Evolutionary conservation across 2,329 filamentous ascomycete genomes (phyloP), one percentile per base, ranked within the genome.

Genomic region (Tolypocladium sp.): DNA sequence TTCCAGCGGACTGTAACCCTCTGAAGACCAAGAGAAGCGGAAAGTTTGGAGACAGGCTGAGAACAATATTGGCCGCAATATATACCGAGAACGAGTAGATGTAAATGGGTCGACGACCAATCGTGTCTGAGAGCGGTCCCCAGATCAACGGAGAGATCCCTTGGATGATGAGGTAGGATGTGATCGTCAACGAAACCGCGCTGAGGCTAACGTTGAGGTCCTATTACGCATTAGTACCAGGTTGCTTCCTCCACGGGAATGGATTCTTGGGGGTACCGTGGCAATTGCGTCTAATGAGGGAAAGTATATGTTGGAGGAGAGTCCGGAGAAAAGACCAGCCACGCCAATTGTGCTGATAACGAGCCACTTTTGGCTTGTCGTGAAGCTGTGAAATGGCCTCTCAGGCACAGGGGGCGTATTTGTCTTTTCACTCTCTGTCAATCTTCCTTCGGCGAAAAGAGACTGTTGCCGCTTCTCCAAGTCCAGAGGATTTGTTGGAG

Each of bases 301-400:
- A 55, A 79, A 74, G 68, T 82, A 82, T 56, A 83, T 81, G 60
- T 78, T 80, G 37, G 76, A 76, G 4, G 79, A 79, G 15, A 80
- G 63, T 1, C 81, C 80, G 3, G 80, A 82, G 68, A 84, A 82
- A 37, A 83, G 69, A 1, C 77, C 78, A 1, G 79, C 81, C 1
- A 79, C 65, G 2, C 79, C 76, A 30, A 81, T 76, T 56, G 79
- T 78, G 65, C 76, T 71, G 30, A 81, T 74, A 40, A 82, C 74
- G 61, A 76, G 65, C 60, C 75, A 72, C 65, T 80, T 82, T 37
- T 62, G 40, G 8, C 33, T n/a, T 12, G 30, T 57, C 22, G 46
- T 44, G 25, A 60, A 60, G 41, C 58, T 44, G 27, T 60, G 59
- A 17, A 30, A 56, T 20, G 58, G 58, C 25, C 10, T 30, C 27